Evolutionary conservation across 2,329 filamentous ascomycete genomes (phyloP), one percentile per base, ranked within the genome.

Genomic region (Penicillium sp.): DNA sequence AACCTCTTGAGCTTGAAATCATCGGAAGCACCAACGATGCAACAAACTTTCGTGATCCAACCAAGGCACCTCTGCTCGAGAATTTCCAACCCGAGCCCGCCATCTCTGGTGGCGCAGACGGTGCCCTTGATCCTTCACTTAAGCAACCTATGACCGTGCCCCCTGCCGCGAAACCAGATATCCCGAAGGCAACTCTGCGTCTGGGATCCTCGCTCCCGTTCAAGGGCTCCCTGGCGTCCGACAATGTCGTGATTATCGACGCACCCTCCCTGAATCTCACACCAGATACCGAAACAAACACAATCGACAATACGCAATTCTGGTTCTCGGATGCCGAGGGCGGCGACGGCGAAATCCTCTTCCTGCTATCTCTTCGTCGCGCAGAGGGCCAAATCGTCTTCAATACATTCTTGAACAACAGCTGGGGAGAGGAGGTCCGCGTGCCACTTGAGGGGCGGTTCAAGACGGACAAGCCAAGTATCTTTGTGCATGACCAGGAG

Each of bases 21-120:
- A 50, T 50, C 26, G 48, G 48, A 31, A 50, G 15, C 48, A 50
- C 48, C 23, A 50, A 50, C 48, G 48, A 50, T 26, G 48, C 48
- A 30, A 50, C 48, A 19, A 50, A 30, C 26, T 50, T n/a, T 15
- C 13, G n/a, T 7, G 48, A 50, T 15, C 48, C 48, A n/a, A 50
- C 48, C 23, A 50, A 50, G 48, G 48, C 48, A 8, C 48, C 48
- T 13, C 17, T 50, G 5, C 48, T 50, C 15, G 48, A 50, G 23
- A 50, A 50, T 26, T 50, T 50, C 26, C 9, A 30, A 7, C 5
- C 13, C 15, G 48, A 50, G 17, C 48, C 48, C 23, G 30, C 26
- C n/a, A 50, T 50, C 48, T 50, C 48, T 26, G 48, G 48, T 13
- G 48, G 48, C 23, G 48, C 48, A 15, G 48, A 50, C 13, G 48